phyloP scores from a whole-genome alignment of 176 grass and related monocot genomes.

The Urochloa ruziziensis region DNA sequence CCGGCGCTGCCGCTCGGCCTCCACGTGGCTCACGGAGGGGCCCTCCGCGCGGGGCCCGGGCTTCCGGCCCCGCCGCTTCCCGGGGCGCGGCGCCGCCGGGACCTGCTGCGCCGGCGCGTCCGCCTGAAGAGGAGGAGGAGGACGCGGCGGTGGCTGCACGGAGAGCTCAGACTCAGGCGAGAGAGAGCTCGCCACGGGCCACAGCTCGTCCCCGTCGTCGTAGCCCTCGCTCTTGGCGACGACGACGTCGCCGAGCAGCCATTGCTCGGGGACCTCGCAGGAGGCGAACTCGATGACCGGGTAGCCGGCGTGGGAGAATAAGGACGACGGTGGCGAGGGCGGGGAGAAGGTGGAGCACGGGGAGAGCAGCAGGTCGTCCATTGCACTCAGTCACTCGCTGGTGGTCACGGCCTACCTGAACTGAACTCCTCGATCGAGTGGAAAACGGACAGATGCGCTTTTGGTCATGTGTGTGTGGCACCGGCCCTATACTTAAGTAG shows the following conservation, averaged over 20 bases:
- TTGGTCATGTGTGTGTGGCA: too few species aligned
- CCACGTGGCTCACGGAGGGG: slow-evolving; percentile 53
- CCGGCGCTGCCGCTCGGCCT: slow-evolving; percentile 77
- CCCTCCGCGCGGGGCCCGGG: slow-evolving; percentile 20
- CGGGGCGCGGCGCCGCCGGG: not conserved
- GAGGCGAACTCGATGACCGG: slow-evolving; percentile 41
- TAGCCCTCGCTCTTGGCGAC: too few species aligned
- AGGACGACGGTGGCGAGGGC: slow-evolving; percentile 18
- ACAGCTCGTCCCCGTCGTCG: not conserved
- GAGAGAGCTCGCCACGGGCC: slow-evolving; percentile 17
- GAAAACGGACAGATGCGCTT: not conserved
- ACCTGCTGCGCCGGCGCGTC: not conserved
- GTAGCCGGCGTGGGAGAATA: slow-evolving; percentile 25
- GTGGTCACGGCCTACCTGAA: not conserved
- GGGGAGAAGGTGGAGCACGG: slow-evolving; percentile 33
- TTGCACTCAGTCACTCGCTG: not conserved
- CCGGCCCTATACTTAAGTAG: too few species aligned
- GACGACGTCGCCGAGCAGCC: too few species aligned
- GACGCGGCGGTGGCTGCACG: not conserved
- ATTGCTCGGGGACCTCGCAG: too few species aligned
- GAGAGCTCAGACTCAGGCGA: slow-evolving; percentile 40
- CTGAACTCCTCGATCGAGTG: not conserved
- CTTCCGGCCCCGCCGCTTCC: slow-evolving; percentile 47
- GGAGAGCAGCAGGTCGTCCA: slow-evolving; percentile 42
- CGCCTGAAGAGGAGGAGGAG: too few species aligned